phyloP scores from a whole-genome alignment of 1,284 basidiomycete species.

The Trametes versicolor region DNA sequence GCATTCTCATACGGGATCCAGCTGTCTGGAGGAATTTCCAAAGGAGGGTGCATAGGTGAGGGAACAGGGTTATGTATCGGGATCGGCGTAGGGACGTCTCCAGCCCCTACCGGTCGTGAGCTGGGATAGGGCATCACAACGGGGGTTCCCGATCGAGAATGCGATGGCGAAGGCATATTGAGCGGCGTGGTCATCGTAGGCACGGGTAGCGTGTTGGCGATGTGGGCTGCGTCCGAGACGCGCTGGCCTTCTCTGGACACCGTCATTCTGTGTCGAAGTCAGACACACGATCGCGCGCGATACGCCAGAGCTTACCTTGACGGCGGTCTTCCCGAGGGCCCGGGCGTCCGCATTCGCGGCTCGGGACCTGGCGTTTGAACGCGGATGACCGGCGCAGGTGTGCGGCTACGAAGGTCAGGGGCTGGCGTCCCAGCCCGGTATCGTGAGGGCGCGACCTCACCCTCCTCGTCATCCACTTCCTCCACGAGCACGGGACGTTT shows the following conservation, averaged over 20 bases:
- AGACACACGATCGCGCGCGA: background rate
- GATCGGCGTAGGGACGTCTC: constrained; percentile 42
- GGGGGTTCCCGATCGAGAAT: constrained; percentile 33
- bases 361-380: constrained; percentile 26
- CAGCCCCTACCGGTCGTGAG: constrained; percentile 25
- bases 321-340: constrained; percentile 27
- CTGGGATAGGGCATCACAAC: constrained; percentile 29
- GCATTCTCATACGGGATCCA: constrained; percentile 52
- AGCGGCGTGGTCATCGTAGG: constrained; percentile 43
- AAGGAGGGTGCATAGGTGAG: constrained; percentile 37
- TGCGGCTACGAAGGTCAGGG: constrained; percentile 28
- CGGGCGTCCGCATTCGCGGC: constrained; percentile 21
- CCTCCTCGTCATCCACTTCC: constrained; percentile 37
- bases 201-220: constrained; percentile 44
- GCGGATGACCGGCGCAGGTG: constrained; percentile 25
- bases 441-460: constrained; percentile 20
- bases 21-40: constrained; percentile 47
- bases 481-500: constrained; percentile 28
- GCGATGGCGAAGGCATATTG: constrained; percentile 36
- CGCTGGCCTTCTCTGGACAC: constrained; percentile 27
- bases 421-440: constrained; percentile 19
- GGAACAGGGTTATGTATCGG: constrained; percentile 43
- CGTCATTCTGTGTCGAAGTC: constrained; percentile 15
- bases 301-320: constrained; percentile 25
- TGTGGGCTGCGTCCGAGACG: constrained; percentile 40